Conservation (phyloP, 495 filamentous ascomycete genomes). For the Penicillium mononematosum region DNA sequence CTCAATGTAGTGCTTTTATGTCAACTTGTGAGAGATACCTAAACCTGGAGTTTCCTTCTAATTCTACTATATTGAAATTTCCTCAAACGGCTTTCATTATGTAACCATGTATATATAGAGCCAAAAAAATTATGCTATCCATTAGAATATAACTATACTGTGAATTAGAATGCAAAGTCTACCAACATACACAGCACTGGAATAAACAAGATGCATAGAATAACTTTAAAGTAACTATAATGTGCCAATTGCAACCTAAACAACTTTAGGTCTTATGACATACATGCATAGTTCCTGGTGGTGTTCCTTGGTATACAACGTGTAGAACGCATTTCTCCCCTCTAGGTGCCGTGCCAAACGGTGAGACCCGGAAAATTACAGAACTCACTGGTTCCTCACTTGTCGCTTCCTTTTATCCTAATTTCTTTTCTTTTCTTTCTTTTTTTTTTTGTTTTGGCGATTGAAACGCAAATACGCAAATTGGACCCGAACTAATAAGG, state of each 20-base stretch:
- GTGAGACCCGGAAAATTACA: neutral
- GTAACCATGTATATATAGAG: neutral
- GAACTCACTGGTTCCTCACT: neutral
- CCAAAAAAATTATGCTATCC: too few relatives aligned
- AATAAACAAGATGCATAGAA: neutral
- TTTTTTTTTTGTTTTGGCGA: neutral
- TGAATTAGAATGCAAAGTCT: neutral
- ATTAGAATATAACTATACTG: neutral
- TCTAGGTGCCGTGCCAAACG: neutral
- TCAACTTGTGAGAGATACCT: neutral
- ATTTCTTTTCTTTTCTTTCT: neutral
- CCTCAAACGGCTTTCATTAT: neutral
- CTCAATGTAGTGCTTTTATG: neutral
- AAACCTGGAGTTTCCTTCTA: neutral
- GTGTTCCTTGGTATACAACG: neutral
- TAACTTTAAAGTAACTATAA: neutral
- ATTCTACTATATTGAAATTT: neutral
- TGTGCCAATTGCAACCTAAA: neutral
- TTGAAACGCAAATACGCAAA: neutral
- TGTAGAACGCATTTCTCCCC: neutral
- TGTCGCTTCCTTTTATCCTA: neutral
- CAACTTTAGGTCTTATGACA: neutral
- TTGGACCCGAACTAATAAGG: neutral
- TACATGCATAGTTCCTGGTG: neutral
- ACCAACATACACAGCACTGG: neutral